phyloP scores from a whole-genome alignment of 2,329 filamentous ascomycete species.

The Ophiobolus disseminans region DNA sequence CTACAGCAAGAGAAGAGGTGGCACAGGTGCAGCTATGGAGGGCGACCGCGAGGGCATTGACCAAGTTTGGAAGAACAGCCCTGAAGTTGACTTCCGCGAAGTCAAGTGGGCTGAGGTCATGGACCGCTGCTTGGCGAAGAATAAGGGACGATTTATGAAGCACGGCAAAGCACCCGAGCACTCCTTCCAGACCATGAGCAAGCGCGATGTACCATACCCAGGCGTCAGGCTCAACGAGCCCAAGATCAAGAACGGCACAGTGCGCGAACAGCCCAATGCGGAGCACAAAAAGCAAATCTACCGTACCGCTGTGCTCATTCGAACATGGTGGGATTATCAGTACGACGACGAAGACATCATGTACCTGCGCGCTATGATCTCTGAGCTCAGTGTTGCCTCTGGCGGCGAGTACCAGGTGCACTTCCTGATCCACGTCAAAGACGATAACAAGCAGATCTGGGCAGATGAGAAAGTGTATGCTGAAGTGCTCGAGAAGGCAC shows the following conservation, averaged over 20 bases:
- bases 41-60: constrained; percentile 84
- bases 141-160: constrained; percentile 70
- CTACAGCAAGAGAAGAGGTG: constrained; percentile 79
- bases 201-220: constrained; percentile 12
- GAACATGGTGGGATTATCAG: constrained; percentile 80
- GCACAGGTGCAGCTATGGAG: constrained; percentile 83
- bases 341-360: constrained; percentile 83
- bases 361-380: constrained; percentile 80
- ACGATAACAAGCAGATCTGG: constrained; percentile 81
- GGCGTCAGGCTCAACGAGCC: not conserved
- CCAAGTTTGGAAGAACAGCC: constrained; percentile 73
- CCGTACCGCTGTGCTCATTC: constrained; percentile 79
- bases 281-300: constrained; percentile 51
- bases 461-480: constrained; percentile 77
- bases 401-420: constrained; percentile 84
- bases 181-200: constrained; percentile 50
- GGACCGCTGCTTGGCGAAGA: constrained; percentile 73
- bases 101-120: constrained; percentile 83
- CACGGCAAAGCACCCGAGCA: constrained; percentile 43
- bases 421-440: constrained; percentile 84
- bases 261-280: constrained; percentile 27
- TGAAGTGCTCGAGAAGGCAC: constrained; percentile 62
- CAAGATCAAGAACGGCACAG: constrained; percentile 20
- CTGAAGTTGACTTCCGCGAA: constrained; percentile 77
- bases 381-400: constrained; percentile 77